Base-by-base conservation (phyloP, 768 basidiomycete species). In the Rhizopogon vulgaris region DNA sequence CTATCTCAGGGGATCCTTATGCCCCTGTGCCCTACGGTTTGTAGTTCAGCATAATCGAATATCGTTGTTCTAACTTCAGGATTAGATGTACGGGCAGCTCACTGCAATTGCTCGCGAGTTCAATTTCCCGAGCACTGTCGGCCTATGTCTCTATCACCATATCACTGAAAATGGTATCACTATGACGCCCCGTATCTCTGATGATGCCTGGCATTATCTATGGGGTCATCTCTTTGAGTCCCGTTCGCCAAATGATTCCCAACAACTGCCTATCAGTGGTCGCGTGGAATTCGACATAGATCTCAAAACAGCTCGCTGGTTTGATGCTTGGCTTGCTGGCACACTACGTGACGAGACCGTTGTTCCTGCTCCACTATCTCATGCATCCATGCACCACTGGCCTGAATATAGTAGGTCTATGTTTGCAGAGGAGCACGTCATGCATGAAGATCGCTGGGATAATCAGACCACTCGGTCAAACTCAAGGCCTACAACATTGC, bases 201-300 rank as follows among this genome's bases (percentile, higher is more conserved):
- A 90, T 50, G 88, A 88, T 51, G 77, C 78, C 8, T 93, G 90
- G 90, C 76, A 76, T 48, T 68, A 80, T 30, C 72, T 92, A 2
- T 92, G 87, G 85, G 71, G 69, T 37, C 79, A 84, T 61, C 69
- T 81, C 54, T 74, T 82, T 39, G 79, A 83, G 30, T 56, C 73
- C 37, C 66, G 70, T 22, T 53, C 67, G 18, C 58, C 65, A 3
- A 56, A 62, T 39, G 54, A 71, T 53, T 57, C 62, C 24, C 63
- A 65, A 22, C 73, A 72, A 47, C 61, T 78, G 17, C 84, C 88
- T 0, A 84, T 94, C 52, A 75, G 80, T 40, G 93, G 89, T 4
- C 83, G 78, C 27, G 77, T 95, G 27, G 91, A 94, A 68, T 93
- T 94, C 64, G 92, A 94, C 67, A 78, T 94, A 41, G 92, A 94